Evolutionary conservation across 2,329 filamentous ascomycete genomes (phyloP).

Genomic region (Madurella fahalii): DNA sequence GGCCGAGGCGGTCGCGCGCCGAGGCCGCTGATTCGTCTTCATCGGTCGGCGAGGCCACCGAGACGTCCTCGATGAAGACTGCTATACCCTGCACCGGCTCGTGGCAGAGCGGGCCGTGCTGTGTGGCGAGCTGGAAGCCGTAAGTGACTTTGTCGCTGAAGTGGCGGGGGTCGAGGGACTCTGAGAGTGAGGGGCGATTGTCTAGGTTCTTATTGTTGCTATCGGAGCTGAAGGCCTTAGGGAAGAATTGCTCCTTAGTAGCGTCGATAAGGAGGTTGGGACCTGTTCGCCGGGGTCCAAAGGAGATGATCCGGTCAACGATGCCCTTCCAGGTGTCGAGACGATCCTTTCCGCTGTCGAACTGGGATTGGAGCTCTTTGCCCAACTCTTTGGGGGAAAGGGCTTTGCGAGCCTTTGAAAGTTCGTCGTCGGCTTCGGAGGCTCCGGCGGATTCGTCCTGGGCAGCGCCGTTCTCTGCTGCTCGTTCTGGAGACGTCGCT

Average conservation of each 20-base stretch:
- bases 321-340: slow-evolving; percentile 69
- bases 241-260: slow-evolving; percentile 66
- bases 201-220: slow-evolving; percentile 22
- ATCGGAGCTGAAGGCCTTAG: slow-evolving; percentile 59
- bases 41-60: slow-evolving; percentile 46
- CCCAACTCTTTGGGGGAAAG: slow-evolving; percentile 75
- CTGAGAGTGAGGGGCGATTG: slow-evolving; percentile 39
- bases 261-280: slow-evolving; percentile 87
- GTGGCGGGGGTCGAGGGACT: slow-evolving; percentile 57
- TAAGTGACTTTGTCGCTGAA: slow-evolving; percentile 88
- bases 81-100: slow-evolving; percentile 93
- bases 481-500: slow-evolving; percentile 12
- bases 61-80: slow-evolving; percentile 80
- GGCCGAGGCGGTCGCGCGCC: slow-evolving; percentile 63
- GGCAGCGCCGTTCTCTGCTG: slow-evolving; percentile 22
- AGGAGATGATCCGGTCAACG: slow-evolving; percentile 79
- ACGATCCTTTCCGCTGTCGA: slow-evolving; percentile 67
- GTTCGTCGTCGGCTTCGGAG: slow-evolving; percentile 50
- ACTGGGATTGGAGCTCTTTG: slow-evolving; percentile 61
- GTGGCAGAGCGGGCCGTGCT: slow-evolving; percentile 84
- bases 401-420: slow-evolving; percentile 51
- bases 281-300: slow-evolving; percentile 79
- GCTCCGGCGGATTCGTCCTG: slow-evolving; percentile 43
- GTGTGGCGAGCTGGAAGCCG: slow-evolving; percentile 87
- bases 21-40: slow-evolving; percentile 48